Percentiles rank a stretch among this genome's conserved stretches.
Conservation (phyloP, 371 early-diverging fungal species). For the Dichotomocladium elegans region DNA sequence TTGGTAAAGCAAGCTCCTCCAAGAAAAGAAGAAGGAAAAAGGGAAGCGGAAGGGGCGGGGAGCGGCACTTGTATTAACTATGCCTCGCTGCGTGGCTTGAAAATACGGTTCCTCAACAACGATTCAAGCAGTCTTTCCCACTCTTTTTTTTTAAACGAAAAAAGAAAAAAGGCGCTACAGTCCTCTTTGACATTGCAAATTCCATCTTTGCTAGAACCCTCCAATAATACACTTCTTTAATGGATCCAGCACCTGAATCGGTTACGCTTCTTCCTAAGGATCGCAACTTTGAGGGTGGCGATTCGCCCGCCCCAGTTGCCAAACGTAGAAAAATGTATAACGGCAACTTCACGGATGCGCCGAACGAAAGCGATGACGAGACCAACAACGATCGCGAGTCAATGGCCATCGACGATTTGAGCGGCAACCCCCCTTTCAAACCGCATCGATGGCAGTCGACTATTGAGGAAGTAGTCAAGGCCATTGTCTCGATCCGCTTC, state of each 20-base stretch:
- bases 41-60: no score
- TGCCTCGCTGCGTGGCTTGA: no score
- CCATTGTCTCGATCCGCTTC: constrained; percentile 77
- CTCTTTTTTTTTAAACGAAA: no score
- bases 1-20: no score
- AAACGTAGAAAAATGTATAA: constrained; percentile 30
- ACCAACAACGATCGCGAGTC: not conserved
- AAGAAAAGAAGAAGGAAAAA: no score
- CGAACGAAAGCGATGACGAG: not conserved
- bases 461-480: constrained; percentile 65
- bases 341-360: not conserved
- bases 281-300: constrained; percentile 36
- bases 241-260: not conserved
- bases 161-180: no score
- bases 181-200: no score
- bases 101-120: no score
- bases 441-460: constrained; percentile 24
- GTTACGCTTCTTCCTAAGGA: constrained; percentile 22
- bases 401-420: not conserved
- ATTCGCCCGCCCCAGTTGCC: constrained; percentile 38
- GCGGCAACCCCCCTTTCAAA: not conserved
- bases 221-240: no score
- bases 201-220: no score
- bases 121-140: no score
- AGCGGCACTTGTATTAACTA: no score